phyloP scores from a whole-genome alignment of 225 moss, liverwort and hornwort species.

The Bryum argenteum region DNA sequence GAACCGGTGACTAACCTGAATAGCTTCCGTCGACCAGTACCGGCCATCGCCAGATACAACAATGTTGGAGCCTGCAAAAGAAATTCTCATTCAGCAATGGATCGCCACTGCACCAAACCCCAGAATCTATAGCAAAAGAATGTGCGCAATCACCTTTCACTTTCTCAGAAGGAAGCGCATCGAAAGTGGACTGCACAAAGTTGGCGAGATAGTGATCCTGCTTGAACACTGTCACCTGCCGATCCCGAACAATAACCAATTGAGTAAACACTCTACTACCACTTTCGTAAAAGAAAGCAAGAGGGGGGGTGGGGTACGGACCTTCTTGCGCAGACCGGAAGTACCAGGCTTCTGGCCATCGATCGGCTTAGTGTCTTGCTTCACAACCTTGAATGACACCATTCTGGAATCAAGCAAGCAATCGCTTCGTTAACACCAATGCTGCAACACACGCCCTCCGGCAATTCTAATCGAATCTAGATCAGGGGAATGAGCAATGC shows the following conservation, averaged over 20 bases:
- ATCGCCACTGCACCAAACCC: not conserved
- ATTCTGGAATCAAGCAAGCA: slow-evolving; percentile 35
- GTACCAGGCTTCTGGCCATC: slow-evolving; percentile 99
- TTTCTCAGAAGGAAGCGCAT: slow-evolving; percentile 79
- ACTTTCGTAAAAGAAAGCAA: not conserved
- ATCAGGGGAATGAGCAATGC: no score
- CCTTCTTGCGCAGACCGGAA: slow-evolving; percentile 97
- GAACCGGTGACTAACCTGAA: slow-evolving; percentile 58
- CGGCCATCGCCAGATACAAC: slow-evolving; percentile 98
- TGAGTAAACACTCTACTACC: no score
- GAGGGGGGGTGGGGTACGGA: not conserved
- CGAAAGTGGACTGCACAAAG: slow-evolving; percentile 89
- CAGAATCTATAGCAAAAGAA: not conserved
- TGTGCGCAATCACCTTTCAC: slow-evolving; percentile 56
- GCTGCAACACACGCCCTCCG: not conserved
- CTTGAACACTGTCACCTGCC: slow-evolving; percentile 88
- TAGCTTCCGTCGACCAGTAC: slow-evolving; percentile 89
- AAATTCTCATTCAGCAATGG: not conserved
- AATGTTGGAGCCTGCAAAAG: slow-evolving; percentile 73
- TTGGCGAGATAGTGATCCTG: slow-evolving; percentile 90
- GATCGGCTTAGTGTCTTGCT: slow-evolving; percentile 80
- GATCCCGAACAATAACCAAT: not conserved
- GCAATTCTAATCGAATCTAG: not conserved
- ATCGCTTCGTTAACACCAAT: slow-evolving; percentile 12
- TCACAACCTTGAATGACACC: slow-evolving; percentile 76